Evolutionary conservation across 2,329 filamentous ascomycete species (phyloP).

Genomic region (Calonectria crousiana): DNA sequence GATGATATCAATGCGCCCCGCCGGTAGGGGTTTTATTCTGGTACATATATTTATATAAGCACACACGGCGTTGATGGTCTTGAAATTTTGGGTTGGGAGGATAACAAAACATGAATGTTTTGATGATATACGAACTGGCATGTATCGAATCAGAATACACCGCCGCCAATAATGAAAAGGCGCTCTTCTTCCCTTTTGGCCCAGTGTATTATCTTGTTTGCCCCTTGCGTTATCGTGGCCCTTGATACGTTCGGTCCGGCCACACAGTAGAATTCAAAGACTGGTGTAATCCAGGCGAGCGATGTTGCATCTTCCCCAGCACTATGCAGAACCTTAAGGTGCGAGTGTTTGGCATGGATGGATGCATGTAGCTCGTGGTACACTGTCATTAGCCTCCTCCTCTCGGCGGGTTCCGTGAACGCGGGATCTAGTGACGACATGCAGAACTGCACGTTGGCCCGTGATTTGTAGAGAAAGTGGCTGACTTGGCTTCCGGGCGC

Average conservation of each 20-base stretch:
- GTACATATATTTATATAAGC: conserved; percentile 35
- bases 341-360: conserved; percentile 86
- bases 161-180: conserved; percentile 97
- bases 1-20: conserved; percentile 18
- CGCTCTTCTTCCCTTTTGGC: conserved; percentile 91
- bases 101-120: conserved; percentile 29
- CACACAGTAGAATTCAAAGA: conserved; percentile 97
- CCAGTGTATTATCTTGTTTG: conserved; percentile 93
- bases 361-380: conserved; percentile 88
- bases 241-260: conserved; percentile 79
- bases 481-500: conserved; percentile 83
- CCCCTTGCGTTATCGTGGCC: conserved; percentile 81
- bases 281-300: conserved; percentile 89
- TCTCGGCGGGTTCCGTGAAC: conserved; percentile 70
- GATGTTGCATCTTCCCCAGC: conserved; percentile 81
- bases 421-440: conserved; percentile 85
- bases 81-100: conserved; percentile 25
- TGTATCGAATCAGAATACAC: conserved; percentile 71
- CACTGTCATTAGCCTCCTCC: conserved; percentile 81
- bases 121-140: conserved; percentile 33
- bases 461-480: conserved; percentile 96
- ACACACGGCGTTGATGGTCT: conserved; percentile 43
- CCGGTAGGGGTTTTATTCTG: conserved; percentile 13
- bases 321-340: conserved; percentile 88
- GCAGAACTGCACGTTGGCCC: conserved; percentile 93